Percentiles rank a stretch among this genome's conserved stretches.
Evolutionary conservation across 2,329 filamentous ascomycete genomes (phyloP).

Genomic region (Fusarium palustre): DNA sequence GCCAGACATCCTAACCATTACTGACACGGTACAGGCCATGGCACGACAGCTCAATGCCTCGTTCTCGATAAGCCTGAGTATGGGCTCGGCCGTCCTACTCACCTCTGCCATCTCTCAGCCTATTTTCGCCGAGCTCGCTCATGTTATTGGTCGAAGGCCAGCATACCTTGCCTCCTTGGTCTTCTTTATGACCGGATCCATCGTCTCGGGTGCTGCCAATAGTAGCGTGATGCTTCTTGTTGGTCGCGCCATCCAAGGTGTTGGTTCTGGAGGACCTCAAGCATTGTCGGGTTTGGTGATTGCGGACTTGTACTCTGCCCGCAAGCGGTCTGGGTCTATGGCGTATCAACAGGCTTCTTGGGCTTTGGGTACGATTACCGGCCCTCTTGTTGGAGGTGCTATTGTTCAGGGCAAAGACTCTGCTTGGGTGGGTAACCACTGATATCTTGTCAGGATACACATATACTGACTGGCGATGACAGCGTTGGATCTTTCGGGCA

Average conservation of each 20-base stretch:
- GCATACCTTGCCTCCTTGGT: slow-evolving; percentile 35
- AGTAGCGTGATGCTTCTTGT: slow-evolving; percentile 49
- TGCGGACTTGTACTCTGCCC: slow-evolving; percentile 56
- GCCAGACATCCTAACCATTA: not conserved
- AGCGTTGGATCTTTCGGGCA: slow-evolving; percentile 54
- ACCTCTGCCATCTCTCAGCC: slow-evolving; percentile 72
- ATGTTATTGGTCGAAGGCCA: slow-evolving; percentile 52
- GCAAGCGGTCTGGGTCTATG: slow-evolving; percentile 56
- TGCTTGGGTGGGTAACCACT: slow-evolving; percentile 38
- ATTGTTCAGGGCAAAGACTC: slow-evolving; percentile 33
- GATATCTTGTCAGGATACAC: not conserved
- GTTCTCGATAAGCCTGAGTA: slow-evolving; percentile 42
- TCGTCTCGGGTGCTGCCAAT: slow-evolving; percentile 52
- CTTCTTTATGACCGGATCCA: slow-evolving; percentile 56
- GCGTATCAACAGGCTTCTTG: slow-evolving; percentile 59
- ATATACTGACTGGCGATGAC: not conserved
- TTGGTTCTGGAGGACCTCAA: slow-evolving; percentile 52
- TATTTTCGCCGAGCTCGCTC: slow-evolving; percentile 53
- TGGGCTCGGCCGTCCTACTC: slow-evolving; percentile 75
- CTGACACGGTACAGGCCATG: slow-evolving; percentile 35
- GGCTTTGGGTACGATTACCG: slow-evolving; percentile 65
- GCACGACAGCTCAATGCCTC: slow-evolving; percentile 44
- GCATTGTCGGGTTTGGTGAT: slow-evolving; percentile 52
- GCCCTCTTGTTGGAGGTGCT: slow-evolving; percentile 45
- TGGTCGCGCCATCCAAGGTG: slow-evolving; percentile 53